Percentiles rank a stretch among this genome's conserved stretches.
Evolutionary conservation across 2,329 filamentous ascomycete species (phyloP).

Genomic region (Fusarium metavorans): DNA sequence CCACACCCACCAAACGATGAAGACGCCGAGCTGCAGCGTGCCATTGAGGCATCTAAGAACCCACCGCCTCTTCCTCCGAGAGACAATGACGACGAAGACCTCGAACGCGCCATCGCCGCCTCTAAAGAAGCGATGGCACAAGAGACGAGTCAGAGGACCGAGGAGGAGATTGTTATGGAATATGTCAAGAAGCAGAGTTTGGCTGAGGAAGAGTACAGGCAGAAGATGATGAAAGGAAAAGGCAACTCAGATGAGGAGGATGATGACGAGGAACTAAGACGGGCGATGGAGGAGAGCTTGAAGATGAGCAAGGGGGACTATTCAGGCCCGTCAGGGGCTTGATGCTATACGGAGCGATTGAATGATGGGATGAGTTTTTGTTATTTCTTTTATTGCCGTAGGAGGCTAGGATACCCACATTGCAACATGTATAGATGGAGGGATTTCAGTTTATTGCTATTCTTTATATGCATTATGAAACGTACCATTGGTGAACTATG

Average conservation of each 20-base stretch:
- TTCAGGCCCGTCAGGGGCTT: slow-evolving; percentile 42
- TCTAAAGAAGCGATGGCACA: slow-evolving; percentile 55
- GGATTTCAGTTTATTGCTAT: background rate
- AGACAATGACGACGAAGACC: slow-evolving; percentile 44
- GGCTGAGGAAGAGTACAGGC: slow-evolving; percentile 70
- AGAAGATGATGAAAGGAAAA: slow-evolving; percentile 50
- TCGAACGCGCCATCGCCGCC: slow-evolving; percentile 56
- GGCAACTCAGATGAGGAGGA: slow-evolving; percentile 48
- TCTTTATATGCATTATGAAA: background rate
- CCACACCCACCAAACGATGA: slow-evolving; percentile 19
- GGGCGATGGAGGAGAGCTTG: slow-evolving; percentile 68
- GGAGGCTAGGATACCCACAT: slow-evolving; percentile 29
- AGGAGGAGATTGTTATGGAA: slow-evolving; percentile 79
- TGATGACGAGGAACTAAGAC: slow-evolving; percentile 67
- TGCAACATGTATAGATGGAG: background rate
- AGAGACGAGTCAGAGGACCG: slow-evolving; percentile 60
- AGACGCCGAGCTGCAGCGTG: slow-evolving; percentile 52
- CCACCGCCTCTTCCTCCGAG: slow-evolving; percentile 34
- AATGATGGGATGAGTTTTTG: background rate
- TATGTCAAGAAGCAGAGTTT: slow-evolving; percentile 82
- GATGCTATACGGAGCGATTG: background rate
- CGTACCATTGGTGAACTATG: background rate
- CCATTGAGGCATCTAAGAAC: slow-evolving; percentile 56
- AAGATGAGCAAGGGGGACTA: slow-evolving; percentile 50
- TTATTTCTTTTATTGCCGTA: background rate